Conservation (phyloP, 2,329 filamentous ascomycete species). For the Colletotrichum brevisporum region DNA sequence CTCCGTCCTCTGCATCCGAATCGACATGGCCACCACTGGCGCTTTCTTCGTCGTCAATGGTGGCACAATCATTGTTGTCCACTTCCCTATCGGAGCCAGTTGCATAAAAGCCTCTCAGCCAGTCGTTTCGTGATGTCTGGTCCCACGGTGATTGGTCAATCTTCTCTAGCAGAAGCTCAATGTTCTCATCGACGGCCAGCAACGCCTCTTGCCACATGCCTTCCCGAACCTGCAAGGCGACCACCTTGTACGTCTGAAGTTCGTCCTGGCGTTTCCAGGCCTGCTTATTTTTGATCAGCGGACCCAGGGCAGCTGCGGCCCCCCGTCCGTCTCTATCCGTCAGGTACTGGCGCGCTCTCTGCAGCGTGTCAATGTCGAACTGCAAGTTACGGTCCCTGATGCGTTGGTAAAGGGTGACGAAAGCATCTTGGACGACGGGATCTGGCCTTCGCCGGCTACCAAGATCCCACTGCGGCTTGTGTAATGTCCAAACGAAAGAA, state of each 20-base stretch:
- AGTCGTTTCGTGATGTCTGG: fast-evolving
- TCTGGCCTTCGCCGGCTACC: fast-evolving
- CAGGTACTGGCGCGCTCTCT: neutral
- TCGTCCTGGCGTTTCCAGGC: neutral
- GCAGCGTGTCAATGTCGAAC: neutral
- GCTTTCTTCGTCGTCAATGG: neutral
- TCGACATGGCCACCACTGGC: neutral
- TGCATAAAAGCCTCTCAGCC: fast-evolving
- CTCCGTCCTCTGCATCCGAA: no score
- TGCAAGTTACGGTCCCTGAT: constrained; percentile 1
- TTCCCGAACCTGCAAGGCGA: constrained; percentile 19
- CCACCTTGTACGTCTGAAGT: constrained; percentile 17
- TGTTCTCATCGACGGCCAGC: constrained; percentile 18
- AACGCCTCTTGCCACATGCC: constrained; percentile 22
- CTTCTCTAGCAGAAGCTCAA: neutral
- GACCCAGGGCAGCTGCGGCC: neutral
- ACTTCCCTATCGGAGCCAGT: neutral
- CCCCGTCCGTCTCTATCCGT: neutral
- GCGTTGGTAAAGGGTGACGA: neutral
- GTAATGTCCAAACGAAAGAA: fast-evolving
- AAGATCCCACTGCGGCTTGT: fast-evolving
- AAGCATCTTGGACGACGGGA: neutral
- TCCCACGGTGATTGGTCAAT: constrained; percentile 25
- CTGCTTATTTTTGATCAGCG: constrained; percentile 3
- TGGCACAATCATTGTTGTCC: neutral